Evolutionary conservation across 2,329 filamentous ascomycete genomes (phyloP).

Genomic region (Balansia obtecta): DNA sequence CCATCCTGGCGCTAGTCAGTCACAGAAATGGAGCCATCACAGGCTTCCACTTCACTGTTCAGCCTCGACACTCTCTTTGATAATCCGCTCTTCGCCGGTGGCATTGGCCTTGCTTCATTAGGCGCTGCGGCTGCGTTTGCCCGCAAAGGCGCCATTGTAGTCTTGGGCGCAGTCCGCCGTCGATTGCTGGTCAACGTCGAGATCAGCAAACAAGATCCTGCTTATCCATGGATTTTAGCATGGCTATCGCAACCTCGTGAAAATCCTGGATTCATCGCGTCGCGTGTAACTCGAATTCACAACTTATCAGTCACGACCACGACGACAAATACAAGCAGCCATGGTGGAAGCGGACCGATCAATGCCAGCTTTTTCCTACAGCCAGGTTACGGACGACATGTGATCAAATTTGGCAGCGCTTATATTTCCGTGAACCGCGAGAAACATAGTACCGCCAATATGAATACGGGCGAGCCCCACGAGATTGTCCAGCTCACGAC

Average conservation of each 20-base stretch:
- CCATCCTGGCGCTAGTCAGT: not conserved
- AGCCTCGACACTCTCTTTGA: slow-evolving; percentile 47
- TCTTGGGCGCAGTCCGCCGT: slow-evolving; percentile 62
- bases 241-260: slow-evolving; percentile 84
- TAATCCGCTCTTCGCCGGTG: slow-evolving; percentile 54
- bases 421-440: slow-evolving; percentile 81
- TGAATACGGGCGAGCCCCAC: slow-evolving; percentile 77
- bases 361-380: slow-evolving; percentile 78
- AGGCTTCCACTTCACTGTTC: slow-evolving; percentile 22
- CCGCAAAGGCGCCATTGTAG: slow-evolving; percentile 62
- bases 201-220: slow-evolving; percentile 85
- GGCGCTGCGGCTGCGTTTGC: slow-evolving; percentile 72
- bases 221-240: slow-evolving; percentile 86
- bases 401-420: slow-evolving; percentile 74
- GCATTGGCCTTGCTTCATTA: slow-evolving; percentile 82
- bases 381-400: slow-evolving; percentile 79
- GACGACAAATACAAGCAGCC: slow-evolving; percentile 45
- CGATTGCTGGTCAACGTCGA: slow-evolving; percentile 91
- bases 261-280: slow-evolving; percentile 44
- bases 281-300: slow-evolving; percentile 45
- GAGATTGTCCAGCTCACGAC: slow-evolving; percentile 90
- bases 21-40: slow-evolving; percentile 19
- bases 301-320: slow-evolving; percentile 46
- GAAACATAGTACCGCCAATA: slow-evolving; percentile 72
- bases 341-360: slow-evolving; percentile 49